phyloP scores from a whole-genome alignment of 2,329 filamentous ascomycete genomes.

The Chalaropsis thielavioides region DNA sequence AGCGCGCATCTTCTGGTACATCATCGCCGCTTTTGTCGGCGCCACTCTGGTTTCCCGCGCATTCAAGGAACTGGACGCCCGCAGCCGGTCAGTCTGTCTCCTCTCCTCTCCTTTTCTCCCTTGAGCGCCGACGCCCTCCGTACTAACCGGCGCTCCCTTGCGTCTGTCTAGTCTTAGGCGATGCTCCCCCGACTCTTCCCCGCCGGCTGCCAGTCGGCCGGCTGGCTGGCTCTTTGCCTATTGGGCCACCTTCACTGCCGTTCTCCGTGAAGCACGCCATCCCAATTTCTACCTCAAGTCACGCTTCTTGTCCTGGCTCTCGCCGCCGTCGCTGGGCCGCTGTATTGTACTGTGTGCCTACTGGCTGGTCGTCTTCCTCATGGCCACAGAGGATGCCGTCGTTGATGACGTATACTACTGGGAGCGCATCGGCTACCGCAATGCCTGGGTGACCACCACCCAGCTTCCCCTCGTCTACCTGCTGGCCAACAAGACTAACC shows the following conservation, averaged over 20 bases:
- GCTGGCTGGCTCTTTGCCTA: constrained; percentile 31
- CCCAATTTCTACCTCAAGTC: constrained; percentile 38
- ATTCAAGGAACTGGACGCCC: constrained; percentile 31
- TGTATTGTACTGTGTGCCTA: constrained; percentile 39
- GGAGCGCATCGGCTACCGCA: constrained; percentile 53
- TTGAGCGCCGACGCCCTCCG: no score
- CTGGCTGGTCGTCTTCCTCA: constrained; percentile 44
- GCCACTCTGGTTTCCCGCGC: constrained; percentile 29
- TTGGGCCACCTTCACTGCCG: constrained; percentile 45
- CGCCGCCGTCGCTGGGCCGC: constrained; percentile 44
- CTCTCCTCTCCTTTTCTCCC: no score
- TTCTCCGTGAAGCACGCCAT: constrained; percentile 41
- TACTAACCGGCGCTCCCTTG: background rate
- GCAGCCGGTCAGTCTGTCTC: constrained; percentile 26
- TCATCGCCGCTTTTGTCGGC: constrained; percentile 36
- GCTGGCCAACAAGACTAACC: constrained; percentile 43
- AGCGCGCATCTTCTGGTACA: constrained; percentile 45
- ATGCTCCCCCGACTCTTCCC: constrained; percentile 30
- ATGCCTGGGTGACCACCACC: constrained; percentile 50
- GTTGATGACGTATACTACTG: constrained; percentile 41
- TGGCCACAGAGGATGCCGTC: constrained; percentile 38
- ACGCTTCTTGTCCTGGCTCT: constrained; percentile 38
- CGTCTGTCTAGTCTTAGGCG: constrained; percentile 30
- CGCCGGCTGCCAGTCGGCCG: constrained; percentile 37
- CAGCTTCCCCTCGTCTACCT: constrained; percentile 52